Evolutionary conservation across 2,329 filamentous ascomycete species (phyloP).

Genomic region (Ophiosphaerella herpotricha): DNA sequence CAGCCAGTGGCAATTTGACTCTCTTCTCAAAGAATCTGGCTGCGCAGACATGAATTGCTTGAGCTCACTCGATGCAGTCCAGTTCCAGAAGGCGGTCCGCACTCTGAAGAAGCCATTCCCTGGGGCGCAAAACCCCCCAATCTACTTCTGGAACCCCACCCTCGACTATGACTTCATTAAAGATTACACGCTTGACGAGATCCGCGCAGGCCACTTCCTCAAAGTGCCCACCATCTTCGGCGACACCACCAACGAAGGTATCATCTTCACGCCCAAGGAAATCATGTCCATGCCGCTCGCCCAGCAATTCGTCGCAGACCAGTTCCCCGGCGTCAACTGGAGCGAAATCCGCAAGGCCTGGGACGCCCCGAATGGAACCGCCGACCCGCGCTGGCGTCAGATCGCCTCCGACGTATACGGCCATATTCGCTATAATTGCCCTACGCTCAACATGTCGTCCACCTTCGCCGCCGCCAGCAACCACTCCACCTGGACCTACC

Average conservation of each 20-base stretch:
- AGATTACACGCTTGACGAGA: constrained; percentile 46
- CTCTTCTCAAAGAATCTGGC: constrained; percentile 37
- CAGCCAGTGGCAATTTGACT: constrained; percentile 50
- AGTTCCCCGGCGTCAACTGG: constrained; percentile 42
- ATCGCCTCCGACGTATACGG: constrained; percentile 51
- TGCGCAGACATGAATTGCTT: constrained; percentile 49
- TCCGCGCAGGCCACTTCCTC: constrained; percentile 45
- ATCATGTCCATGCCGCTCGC: constrained; percentile 38
- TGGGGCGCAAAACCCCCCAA: constrained; percentile 35
- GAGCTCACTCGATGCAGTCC: constrained; percentile 39
- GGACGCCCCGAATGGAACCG: constrained; percentile 36
- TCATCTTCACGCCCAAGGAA: constrained; percentile 46
- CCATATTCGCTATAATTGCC: constrained; percentile 57
- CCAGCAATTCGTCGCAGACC: constrained; percentile 46
- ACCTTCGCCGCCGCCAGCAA: constrained; percentile 35
- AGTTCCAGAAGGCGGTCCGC: constrained; percentile 45
- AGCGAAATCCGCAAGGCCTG: constrained; percentile 34
- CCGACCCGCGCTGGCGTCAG: constrained; percentile 33
- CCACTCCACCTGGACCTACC: constrained; percentile 52
- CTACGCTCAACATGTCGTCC: constrained; percentile 49
- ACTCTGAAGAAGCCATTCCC: constrained; percentile 46
- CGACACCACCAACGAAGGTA: constrained; percentile 53
- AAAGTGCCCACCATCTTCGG: constrained; percentile 51
- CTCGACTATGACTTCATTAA: constrained; percentile 50
- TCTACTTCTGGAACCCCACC: constrained; percentile 51